phyloP scores from a whole-genome alignment of 805 yeast species.

The Suhomyces xylopsoci region DNA sequence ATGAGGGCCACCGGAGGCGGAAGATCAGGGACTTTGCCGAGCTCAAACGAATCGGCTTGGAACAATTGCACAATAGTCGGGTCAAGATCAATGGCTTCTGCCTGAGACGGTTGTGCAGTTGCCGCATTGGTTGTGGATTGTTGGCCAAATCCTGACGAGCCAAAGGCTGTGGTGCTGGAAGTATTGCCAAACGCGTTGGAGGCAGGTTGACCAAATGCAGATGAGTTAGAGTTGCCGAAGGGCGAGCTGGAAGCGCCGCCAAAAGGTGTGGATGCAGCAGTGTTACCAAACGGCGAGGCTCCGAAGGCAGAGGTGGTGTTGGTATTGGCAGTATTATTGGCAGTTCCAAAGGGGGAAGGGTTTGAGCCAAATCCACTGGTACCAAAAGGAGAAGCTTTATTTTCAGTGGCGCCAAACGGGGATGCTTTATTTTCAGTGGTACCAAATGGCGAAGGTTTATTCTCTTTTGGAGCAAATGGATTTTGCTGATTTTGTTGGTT shows the following conservation, averaged over 20 bases:
- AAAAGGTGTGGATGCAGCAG: conserved; percentile 9
- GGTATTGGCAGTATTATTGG: background rate
- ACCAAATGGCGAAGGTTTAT: conserved; percentile 7
- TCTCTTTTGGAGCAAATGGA: conserved; percentile 14
- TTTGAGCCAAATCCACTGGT: background rate
- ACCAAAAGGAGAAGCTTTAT: conserved; percentile 6
- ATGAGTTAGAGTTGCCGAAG: conserved; percentile 13
- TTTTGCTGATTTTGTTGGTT: conserved; percentile 6
- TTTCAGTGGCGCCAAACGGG: conserved; percentile 1
- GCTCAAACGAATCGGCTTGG: conserved; percentile 41
- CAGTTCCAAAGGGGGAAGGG: background rate
- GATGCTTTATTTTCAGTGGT: background rate
- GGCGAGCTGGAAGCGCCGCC: conserved; percentile 8
- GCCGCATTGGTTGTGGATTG: conserved; percentile 1
- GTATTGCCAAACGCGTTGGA: conserved; percentile 15
- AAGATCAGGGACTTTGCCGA: conserved; percentile 68
- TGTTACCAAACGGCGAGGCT: conserved; percentile 7
- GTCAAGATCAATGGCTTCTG: background rate
- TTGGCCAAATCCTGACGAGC: conserved; percentile 9
- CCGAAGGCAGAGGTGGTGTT: background rate
- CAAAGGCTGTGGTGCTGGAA: conserved; percentile 8
- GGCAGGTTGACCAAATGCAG: conserved; percentile 12
- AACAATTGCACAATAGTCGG: conserved; percentile 44
- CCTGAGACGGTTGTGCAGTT: background rate
- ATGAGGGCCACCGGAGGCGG: conserved; percentile 59